Evolutionary conservation across 208 protist genomes (phyloP).

Genomic region (Trypanosoma avium): DNA sequence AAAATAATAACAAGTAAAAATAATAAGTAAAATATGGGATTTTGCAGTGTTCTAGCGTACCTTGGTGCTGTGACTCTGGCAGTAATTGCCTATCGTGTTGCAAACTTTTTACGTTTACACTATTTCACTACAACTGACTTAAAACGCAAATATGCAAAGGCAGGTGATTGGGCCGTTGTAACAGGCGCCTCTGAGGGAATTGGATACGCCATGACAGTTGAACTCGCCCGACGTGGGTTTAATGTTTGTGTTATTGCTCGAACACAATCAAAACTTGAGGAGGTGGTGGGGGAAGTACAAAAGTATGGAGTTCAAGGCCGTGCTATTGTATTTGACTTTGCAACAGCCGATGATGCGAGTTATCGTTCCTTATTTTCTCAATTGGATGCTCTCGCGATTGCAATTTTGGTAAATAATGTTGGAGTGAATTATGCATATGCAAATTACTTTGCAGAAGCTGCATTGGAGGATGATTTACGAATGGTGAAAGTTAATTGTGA

Average conservation of each 20-base stretch:
- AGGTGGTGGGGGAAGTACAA: conserved; percentile 66
- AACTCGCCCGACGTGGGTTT: conserved; percentile 89
- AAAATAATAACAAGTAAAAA: not conserved
- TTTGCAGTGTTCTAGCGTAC: conserved; percentile 28
- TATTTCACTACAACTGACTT: conserved; percentile 58
- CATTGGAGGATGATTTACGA: conserved; percentile 52
- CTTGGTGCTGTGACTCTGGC: conserved; percentile 43
- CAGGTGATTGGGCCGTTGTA: conserved; percentile 89
- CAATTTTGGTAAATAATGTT: conserved; percentile 92
- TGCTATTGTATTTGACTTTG: conserved; percentile 86
- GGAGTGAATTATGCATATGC: conserved; percentile 92
- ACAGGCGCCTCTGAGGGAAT: conserved; percentile 96
- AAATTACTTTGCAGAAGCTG: conserved; percentile 88
- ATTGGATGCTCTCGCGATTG: conserved; percentile 55
- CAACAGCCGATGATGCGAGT: conserved; percentile 41
- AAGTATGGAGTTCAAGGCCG: conserved; percentile 68
- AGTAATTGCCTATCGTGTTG: conserved; percentile 33
- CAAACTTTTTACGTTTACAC: conserved; percentile 51
- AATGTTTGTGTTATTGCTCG: conserved; percentile 92
- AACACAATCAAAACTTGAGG: conserved; percentile 86
- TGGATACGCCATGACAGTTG: conserved; percentile 86
- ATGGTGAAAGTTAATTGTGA: conserved; percentile 92
- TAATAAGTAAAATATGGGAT: conserved; percentile 5
- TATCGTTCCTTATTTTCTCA: conserved; percentile 61
- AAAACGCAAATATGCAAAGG: conserved; percentile 66